Evolutionary conservation across 768 basidiomycete genomes (phyloP).

Genomic region (Auricularia sp.): DNA sequence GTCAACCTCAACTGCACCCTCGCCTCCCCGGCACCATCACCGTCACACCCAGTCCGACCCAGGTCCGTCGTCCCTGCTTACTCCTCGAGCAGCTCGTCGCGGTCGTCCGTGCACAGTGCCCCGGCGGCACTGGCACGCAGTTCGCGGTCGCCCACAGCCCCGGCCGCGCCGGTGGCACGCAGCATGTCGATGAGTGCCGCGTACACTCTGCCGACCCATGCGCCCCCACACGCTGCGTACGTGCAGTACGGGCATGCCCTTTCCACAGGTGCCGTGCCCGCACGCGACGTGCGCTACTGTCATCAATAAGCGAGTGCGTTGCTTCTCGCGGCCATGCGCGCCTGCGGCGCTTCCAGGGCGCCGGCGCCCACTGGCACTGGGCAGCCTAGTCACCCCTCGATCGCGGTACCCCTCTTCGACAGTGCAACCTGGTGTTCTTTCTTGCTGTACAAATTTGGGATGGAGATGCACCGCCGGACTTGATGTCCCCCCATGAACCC

Average conservation of each 20-base stretch:
- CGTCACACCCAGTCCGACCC: not conserved
- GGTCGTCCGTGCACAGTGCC: not conserved
- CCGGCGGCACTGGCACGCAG: not conserved
- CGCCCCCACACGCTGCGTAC: not conserved
- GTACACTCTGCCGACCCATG: not conserved
- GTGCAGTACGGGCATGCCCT: not conserved
- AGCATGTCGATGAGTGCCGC: not conserved
- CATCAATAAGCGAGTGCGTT: not conserved
- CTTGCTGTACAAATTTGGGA: constrained; percentile 1
- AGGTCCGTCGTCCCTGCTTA: not conserved
- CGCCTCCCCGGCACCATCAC: not conserved
- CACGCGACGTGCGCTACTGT: not conserved
- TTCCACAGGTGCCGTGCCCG: not conserved
- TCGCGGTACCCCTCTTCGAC: not conserved
- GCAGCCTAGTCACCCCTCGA: not conserved
- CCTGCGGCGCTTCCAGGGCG: not conserved
- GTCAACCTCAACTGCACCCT: not conserved
- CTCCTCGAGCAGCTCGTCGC: not conserved
- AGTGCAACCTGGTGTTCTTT: not conserved
- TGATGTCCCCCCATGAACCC: not conserved
- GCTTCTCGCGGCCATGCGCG: not conserved
- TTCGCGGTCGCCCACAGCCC: not conserved
- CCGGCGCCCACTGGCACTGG: not conserved
- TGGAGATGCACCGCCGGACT: not conserved
- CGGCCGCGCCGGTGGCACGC: not conserved